These are phyloP conservation scores for Astragalus membranaceus DNA, from an alignment of 306 rosid genomes.

Conservation along the genomic window DNA sequence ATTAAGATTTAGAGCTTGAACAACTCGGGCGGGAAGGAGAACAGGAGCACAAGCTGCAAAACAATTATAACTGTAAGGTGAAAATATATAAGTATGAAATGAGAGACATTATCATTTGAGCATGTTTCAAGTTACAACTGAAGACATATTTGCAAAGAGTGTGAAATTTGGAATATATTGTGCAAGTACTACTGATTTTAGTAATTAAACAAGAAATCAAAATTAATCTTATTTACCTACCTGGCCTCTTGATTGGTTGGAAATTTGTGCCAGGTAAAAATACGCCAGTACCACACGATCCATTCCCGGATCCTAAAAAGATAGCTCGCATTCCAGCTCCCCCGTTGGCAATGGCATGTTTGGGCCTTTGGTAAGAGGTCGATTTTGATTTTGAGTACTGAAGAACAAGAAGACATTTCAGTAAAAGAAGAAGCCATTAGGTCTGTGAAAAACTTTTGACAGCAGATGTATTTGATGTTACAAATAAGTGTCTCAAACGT, in stretches of 20 bases:
- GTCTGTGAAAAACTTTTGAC: not conserved
- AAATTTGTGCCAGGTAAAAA: conserved; percentile 62
- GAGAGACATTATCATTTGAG: not conserved
- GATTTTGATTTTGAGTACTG: conserved; percentile 29
- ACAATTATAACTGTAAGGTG: not conserved
- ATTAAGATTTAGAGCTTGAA: conserved; percentile 70
- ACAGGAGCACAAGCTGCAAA: conserved; percentile 63
- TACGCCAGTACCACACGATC: conserved; percentile 73
- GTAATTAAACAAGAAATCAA: too few relatives aligned
- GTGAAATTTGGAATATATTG: too few relatives aligned
- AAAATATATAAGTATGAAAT: not conserved
- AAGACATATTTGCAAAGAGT: too few relatives aligned
- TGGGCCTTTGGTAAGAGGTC: conserved; percentile 30
- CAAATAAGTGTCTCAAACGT: too few relatives aligned
- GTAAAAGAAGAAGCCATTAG: not conserved
- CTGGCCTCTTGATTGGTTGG: conserved; percentile 50
- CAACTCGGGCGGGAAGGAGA: conserved; percentile 60
- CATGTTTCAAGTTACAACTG: too few relatives aligned
- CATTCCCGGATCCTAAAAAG: conserved; percentile 48
- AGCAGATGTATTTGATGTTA: too few relatives aligned
- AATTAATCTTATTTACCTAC: too few relatives aligned
- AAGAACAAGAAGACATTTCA: not conserved
- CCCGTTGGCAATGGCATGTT: conserved; percentile 11
- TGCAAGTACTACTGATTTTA: too few relatives aligned
- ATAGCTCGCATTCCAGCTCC: conserved; percentile 79